Evolutionary conservation across 2,329 filamentous ascomycete genomes (phyloP).

Genomic region (Fusarium solani-melongenae): DNA sequence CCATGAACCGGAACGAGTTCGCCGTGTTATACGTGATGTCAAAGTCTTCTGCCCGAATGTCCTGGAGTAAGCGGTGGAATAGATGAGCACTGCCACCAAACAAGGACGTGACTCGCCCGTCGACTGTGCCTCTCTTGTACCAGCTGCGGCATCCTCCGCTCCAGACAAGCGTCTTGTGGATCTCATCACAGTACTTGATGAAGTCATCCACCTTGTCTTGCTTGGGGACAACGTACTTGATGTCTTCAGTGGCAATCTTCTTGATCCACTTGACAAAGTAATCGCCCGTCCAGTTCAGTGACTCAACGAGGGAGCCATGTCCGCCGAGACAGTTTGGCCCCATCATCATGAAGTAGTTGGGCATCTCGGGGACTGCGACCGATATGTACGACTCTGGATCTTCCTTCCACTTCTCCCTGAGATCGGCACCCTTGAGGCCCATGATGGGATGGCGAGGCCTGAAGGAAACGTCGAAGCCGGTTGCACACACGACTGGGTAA

Average conservation of each 20-base stretch:
- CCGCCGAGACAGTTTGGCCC: slow-evolving; percentile 37
- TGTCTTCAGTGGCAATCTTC: slow-evolving; percentile 38
- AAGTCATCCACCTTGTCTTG: slow-evolving; percentile 38
- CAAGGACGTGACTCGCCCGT: slow-evolving; percentile 33
- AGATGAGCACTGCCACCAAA: slow-evolving; percentile 38
- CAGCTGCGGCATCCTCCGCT: slow-evolving; percentile 36
- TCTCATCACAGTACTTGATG: slow-evolving; percentile 33
- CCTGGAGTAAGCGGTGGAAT: slow-evolving; percentile 34
- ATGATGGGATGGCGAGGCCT: slow-evolving; percentile 61
- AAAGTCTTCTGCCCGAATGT: slow-evolving; percentile 37
- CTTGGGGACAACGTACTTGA: slow-evolving; percentile 35
- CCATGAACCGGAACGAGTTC: slow-evolving; percentile 38
- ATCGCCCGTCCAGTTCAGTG: slow-evolving; percentile 39
- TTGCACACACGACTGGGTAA: slow-evolving; percentile 62
- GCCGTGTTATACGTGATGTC: slow-evolving; percentile 33
- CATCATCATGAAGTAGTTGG: slow-evolving; percentile 48
- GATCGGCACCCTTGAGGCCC: slow-evolving; percentile 57
- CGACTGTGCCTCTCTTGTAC: slow-evolving; percentile 32
- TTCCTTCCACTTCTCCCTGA: slow-evolving; percentile 64
- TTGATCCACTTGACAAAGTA: slow-evolving; percentile 42
- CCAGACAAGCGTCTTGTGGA: slow-evolving; percentile 39
- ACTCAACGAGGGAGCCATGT: slow-evolving; percentile 37
- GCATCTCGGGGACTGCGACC: slow-evolving; percentile 44
- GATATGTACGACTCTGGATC: slow-evolving; percentile 46
- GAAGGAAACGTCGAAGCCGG: slow-evolving; percentile 66